A percentile compares a stretch with the other conserved stretches of the same genome.
phyloP scores from a whole-genome alignment of 495 filamentous ascomycete species.

The Amorphotheca resinae region DNA sequence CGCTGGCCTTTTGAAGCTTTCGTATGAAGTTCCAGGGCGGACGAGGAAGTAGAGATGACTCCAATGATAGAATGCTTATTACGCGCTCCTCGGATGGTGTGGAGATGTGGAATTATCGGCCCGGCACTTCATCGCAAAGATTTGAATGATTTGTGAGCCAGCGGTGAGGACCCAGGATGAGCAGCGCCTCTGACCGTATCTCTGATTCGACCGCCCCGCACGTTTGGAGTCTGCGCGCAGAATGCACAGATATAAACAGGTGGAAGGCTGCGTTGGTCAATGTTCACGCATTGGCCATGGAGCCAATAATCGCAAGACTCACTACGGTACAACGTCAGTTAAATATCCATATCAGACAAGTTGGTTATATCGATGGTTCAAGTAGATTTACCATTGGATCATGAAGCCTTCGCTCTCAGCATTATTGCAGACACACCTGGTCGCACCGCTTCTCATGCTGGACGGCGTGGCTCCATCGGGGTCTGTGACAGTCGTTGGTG shows the following conservation, averaged over 20 bases:
- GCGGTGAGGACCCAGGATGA: constrained; percentile 36
- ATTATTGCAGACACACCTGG: constrained; percentile 64
- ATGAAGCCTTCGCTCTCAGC: constrained; percentile 57
- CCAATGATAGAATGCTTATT: not conserved
- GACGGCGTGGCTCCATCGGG: constrained; percentile 54
- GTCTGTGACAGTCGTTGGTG: constrained; percentile 58
- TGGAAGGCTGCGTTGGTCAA: constrained; percentile 52
- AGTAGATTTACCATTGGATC: constrained; percentile 63
- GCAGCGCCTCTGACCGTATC: constrained; percentile 32
- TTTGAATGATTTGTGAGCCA: constrained; percentile 56
- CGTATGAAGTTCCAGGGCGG: not conserved
- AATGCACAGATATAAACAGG: constrained; percentile 70
- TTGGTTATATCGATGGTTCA: too few relatives aligned
- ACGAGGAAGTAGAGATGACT: not conserved
- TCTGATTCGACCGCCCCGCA: constrained; percentile 50
- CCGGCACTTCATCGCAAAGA: constrained; percentile 30
- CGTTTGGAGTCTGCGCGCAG: constrained; percentile 62
- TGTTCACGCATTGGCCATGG: constrained; percentile 65
- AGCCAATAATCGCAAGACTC: constrained; percentile 81
- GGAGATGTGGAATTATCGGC: not conserved
- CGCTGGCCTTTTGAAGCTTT: not conserved
- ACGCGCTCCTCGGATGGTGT: not conserved
- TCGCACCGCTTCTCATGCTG: constrained; percentile 41
- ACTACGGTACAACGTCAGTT: too few relatives aligned
- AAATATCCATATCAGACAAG: too few relatives aligned